Percentiles rank a stretch among this genome's conserved stretches.
These are phyloP conservation scores for Tylopilus orsonianus DNA, from an alignment of 1,284 basidiomycete genomes.

Conservation along the genomic window DNA sequence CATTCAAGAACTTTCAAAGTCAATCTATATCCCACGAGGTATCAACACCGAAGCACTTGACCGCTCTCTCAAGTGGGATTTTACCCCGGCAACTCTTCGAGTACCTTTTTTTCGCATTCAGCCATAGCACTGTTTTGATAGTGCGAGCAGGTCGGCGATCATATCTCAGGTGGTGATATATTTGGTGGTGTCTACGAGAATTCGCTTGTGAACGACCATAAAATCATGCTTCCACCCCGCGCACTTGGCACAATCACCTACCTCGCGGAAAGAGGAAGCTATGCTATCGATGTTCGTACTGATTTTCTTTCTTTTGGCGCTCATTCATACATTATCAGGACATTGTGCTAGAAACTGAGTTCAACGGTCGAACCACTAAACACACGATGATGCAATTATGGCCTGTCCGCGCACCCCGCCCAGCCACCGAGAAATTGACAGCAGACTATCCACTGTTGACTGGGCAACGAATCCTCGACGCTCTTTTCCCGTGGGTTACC, in stretches of 20 bases:
- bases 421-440: conserved; percentile 91
- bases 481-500: conserved; percentile 85
- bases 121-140: conserved; percentile 16
- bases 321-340: conserved; percentile 54
- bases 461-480: conserved; percentile 96
- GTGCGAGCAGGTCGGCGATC: conserved; percentile 79
- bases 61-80: conserved; percentile 92
- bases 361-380: conserved; percentile 91
- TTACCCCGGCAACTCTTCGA: conserved; percentile 83
- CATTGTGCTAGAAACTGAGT: conserved; percentile 95
- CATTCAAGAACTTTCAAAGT: conserved; percentile 95
- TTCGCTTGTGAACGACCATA: conserved; percentile 94
- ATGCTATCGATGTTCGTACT: conserved; percentile 79
- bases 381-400: conserved; percentile 98
- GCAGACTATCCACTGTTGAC: conserved; percentile 93
- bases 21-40: conserved; percentile 98
- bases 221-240: conserved; percentile 93
- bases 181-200: conserved; percentile 97
- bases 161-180: conserved; percentile 95
- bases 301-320: background rate
- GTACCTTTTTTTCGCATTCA: conserved; percentile 38
- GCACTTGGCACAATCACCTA: conserved; percentile 94
- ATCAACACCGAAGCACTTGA: conserved; percentile 98
- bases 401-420: conserved; percentile 98
- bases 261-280: conserved; percentile 94